A percentile compares a stretch with the other conserved stretches of the same genome.
Conservation (phyloP, 768 basidiomycete genomes). For the Suillus lakei region DNA sequence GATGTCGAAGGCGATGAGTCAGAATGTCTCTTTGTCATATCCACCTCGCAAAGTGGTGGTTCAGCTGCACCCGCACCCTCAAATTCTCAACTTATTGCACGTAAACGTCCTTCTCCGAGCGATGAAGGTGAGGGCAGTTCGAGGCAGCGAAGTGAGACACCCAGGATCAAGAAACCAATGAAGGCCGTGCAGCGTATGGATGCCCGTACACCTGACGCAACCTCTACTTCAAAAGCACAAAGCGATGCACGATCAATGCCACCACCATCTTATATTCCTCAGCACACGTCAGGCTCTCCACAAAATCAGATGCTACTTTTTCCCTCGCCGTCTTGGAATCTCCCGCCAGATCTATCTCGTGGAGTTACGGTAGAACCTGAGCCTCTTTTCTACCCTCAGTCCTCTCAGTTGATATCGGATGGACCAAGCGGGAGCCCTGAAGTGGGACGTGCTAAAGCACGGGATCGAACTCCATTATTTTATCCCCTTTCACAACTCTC, state of each 20-base stretch:
- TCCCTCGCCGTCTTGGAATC: conserved; percentile 6
- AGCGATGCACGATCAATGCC: conserved; percentile 43
- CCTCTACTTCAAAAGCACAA: conserved; percentile 15
- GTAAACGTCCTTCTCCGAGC: conserved; percentile 26
- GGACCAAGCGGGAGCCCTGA: conserved; percentile 4
- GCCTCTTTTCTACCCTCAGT: conserved; percentile 30
- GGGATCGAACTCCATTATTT: conserved; percentile 36
- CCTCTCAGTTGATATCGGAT: conserved; percentile 22
- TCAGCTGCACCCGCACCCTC: conserved; percentile 13
- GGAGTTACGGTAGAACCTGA: conserved; percentile 12
- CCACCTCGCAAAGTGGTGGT: conserved; percentile 66
- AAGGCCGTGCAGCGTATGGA: conserved; percentile 40
- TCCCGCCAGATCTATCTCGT: background rate
- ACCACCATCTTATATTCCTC: conserved; percentile 36
- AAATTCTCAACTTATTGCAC: conserved; percentile 19
- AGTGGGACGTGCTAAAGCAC: conserved; percentile 3
- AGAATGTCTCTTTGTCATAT: conserved; percentile 76
- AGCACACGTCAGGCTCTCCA: conserved; percentile 16
- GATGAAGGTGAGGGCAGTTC: conserved; percentile 28
- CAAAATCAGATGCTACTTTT: conserved; percentile 2
- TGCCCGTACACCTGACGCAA: conserved; percentile 8
- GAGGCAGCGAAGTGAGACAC: conserved; percentile 36
- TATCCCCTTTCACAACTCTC: conserved; percentile 68
- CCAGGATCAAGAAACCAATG: conserved; percentile 45
- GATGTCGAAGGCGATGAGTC: conserved; percentile 71